Percentiles rank a stretch among this genome's conserved stretches.
Conservation (phyloP, 257 asterid genomes). For the Agastache rugosa region DNA sequence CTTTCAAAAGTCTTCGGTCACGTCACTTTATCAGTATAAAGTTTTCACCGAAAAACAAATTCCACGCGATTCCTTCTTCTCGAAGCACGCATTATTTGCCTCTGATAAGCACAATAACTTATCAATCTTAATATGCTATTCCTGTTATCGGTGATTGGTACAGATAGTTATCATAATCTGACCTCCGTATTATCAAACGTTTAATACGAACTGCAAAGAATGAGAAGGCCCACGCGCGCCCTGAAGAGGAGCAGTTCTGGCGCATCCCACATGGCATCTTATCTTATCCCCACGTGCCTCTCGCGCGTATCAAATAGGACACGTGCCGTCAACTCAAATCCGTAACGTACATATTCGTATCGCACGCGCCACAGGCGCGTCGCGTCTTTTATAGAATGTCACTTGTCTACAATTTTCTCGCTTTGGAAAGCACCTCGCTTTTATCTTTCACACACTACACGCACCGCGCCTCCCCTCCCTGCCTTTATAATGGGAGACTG, state of each 20-base stretch:
- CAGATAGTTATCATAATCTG: not conserved
- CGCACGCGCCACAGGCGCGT: constrained; percentile 38
- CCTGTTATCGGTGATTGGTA: accelerated
- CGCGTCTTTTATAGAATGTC: not conserved
- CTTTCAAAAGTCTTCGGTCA: constrained; percentile 27
- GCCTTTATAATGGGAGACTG: constrained; percentile 37
- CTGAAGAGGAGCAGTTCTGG: not conserved
- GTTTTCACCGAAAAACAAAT: constrained; percentile 8
- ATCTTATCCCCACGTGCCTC: constrained; percentile 35
- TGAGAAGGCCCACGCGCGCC: constrained; percentile 38
- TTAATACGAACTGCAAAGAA: constrained; percentile 1
- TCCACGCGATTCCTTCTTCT: constrained; percentile 37
- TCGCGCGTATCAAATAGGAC: constrained; percentile 17
- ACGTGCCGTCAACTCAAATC: constrained; percentile 27
- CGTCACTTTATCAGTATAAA: constrained; percentile 34
- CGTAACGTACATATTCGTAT: not conserved
- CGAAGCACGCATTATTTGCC: constrained; percentile 29
- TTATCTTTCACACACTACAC: constrained; percentile 41
- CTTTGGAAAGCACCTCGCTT: constrained; percentile 36
- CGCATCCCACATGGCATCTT: constrained; percentile 24
- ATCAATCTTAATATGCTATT: not conserved
- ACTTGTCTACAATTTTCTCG: constrained; percentile 20
- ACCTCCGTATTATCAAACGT: not conserved
- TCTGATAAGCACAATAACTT: accelerated
- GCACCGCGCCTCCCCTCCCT: constrained; percentile 29